Percentiles rank a stretch among this genome's conserved stretches.
These are phyloP conservation scores for Oldenlandia corymbosa DNA, from an alignment of 257 asterid genomes.

Conservation along the genomic window DNA sequence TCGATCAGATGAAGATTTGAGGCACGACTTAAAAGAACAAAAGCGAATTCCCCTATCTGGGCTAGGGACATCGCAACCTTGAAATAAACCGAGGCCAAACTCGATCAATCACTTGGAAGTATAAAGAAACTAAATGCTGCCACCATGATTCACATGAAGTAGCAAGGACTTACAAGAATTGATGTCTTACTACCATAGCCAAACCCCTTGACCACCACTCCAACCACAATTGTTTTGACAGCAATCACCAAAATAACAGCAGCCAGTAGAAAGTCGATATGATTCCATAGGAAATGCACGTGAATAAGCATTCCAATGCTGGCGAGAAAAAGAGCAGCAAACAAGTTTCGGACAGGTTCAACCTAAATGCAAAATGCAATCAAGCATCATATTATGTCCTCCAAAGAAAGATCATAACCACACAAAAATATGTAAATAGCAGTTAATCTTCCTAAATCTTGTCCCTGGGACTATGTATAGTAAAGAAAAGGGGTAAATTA, in stretches of 20 bases:
- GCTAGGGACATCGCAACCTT: constrained; percentile 94
- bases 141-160: neutral
- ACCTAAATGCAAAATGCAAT: constrained; percentile 39
- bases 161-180: constrained; percentile 52
- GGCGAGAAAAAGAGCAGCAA: constrained; percentile 84
- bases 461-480: no score
- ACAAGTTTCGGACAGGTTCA: constrained; percentile 74
- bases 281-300: constrained; percentile 82
- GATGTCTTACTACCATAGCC: constrained; percentile 74
- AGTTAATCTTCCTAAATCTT: no score
- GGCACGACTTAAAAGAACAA: constrained; percentile 80
- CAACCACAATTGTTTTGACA: constrained; percentile 57
- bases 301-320: constrained; percentile 92
- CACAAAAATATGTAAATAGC: constrained; percentile 1
- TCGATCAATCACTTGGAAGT: constrained; percentile 12
- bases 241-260: constrained; percentile 67
- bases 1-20: constrained; percentile 73
- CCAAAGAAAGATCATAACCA: neutral
- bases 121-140: neutral
- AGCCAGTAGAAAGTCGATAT: constrained; percentile 72
- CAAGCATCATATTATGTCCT: constrained; percentile 2
- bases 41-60: constrained; percentile 88
- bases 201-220: constrained; percentile 71
- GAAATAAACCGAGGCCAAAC: constrained; percentile 13
- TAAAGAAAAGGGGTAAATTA: no score